A percentile compares a stretch with the other conserved stretches of the same genome.
These are phyloP conservation scores for Zymoseptoria pseudotritici DNA, from an alignment of 2,329 filamentous ascomycete species.

Conservation along the genomic window DNA sequence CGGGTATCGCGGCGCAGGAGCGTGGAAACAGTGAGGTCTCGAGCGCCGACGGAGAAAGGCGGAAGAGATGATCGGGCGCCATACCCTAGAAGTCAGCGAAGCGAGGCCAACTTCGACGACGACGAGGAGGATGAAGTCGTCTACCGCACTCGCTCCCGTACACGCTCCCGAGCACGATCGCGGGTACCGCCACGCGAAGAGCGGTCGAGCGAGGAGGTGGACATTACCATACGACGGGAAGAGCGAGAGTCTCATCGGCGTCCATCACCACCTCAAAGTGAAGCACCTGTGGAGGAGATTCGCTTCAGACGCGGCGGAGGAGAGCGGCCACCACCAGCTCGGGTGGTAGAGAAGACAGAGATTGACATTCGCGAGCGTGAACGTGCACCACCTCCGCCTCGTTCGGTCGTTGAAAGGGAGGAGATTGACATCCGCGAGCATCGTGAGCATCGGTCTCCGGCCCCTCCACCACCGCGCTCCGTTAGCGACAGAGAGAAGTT, in stretches of 20 bases:
- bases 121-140: slow-evolving; percentile 33
- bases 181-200: slow-evolving; percentile 19
- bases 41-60: slow-evolving; percentile 34
- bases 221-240: slow-evolving; percentile 28
- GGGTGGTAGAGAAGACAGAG: slow-evolving; percentile 24
- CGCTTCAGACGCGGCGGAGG: slow-evolving; percentile 38
- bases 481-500: slow-evolving; percentile 22
- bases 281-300: slow-evolving; percentile 38
- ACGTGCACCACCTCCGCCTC: slow-evolving; percentile 18
- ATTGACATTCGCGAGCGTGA: slow-evolving; percentile 22
- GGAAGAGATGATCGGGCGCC: slow-evolving; percentile 29
- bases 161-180: slow-evolving; percentile 13
- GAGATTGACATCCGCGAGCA: slow-evolving; percentile 33
- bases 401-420: slow-evolving; percentile 19
- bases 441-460: slow-evolving; percentile 6
- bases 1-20: slow-evolving; percentile 19
- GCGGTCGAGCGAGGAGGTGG: slow-evolving; percentile 28
- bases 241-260: slow-evolving; percentile 16
- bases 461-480: slow-evolving; percentile 18
- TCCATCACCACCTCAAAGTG: slow-evolving; percentile 27
- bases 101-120: slow-evolving; percentile 13
- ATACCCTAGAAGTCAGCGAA: slow-evolving; percentile 22
- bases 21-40: slow-evolving; percentile 22
- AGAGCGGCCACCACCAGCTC: slow-evolving; percentile 20
- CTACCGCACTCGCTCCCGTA: slow-evolving; percentile 32